Conservation (phyloP, 2,329 filamentous ascomycete genomes). For the Chrysoporthe austroafricana region DNA sequence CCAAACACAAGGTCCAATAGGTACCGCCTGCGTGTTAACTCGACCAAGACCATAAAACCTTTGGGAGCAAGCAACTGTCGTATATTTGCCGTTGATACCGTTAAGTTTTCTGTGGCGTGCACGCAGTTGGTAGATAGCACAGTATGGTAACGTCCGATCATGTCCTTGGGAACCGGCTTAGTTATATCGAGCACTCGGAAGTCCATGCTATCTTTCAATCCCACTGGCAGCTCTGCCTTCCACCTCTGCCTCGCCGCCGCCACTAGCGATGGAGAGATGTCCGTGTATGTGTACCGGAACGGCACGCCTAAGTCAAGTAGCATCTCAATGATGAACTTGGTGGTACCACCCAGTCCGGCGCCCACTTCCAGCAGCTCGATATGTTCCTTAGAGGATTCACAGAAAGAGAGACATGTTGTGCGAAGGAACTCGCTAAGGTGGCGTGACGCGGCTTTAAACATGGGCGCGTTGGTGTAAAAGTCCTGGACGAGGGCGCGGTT, state of each 20-base stretch:
- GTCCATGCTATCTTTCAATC: slow-evolving; percentile 29
- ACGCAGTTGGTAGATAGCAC: slow-evolving; percentile 42
- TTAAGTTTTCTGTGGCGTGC: slow-evolving; percentile 39
- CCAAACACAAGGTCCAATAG: slow-evolving; percentile 43
- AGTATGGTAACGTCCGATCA: slow-evolving; percentile 33
- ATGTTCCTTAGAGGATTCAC: slow-evolving; percentile 6
- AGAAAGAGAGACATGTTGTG: not conserved
- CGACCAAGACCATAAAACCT: slow-evolving; percentile 35
- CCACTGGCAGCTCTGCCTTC: not conserved
- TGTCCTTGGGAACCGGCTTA: no score
- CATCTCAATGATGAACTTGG: slow-evolving; percentile 35
- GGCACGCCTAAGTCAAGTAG: slow-evolving; percentile 33
- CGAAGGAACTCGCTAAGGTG: no score
- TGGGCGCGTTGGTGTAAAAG: slow-evolving; percentile 39
- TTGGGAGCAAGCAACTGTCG: slow-evolving; percentile 34
- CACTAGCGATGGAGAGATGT: slow-evolving; percentile 42
- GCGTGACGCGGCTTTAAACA: slow-evolving; percentile 22
- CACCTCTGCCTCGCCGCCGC: slow-evolving; percentile 29
- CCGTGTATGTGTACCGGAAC: slow-evolving; percentile 47
- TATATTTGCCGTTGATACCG: slow-evolving; percentile 31
- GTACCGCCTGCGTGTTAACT: slow-evolving; percentile 34
- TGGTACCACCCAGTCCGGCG: slow-evolving; percentile 48
- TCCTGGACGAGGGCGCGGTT: slow-evolving; percentile 38
- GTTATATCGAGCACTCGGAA: slow-evolving; percentile 37
- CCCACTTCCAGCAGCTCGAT: slow-evolving; percentile 48